Evolutionary conservation across 345 rosid genomes (phyloP), one percentile per base, ranked within the genome.

Genomic region (Salix caprea): DNA sequence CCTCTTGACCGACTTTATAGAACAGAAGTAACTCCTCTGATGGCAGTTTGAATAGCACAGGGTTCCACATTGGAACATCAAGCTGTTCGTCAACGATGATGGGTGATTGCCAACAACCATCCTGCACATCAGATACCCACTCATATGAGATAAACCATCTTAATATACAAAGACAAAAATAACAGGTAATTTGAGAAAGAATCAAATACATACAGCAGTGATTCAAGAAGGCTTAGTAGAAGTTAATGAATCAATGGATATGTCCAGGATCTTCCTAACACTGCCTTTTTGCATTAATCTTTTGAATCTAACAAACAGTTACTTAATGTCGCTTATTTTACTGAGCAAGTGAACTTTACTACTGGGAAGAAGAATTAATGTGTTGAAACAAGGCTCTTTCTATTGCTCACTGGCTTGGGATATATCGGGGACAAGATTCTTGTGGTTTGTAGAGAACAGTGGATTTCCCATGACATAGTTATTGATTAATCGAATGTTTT

Each of bases 51-150:
- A 88, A 92, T 76, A 94, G 85, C 60, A 92, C 95, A 78, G 98
- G 98, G 78, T 91, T 94, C 92, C 94, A 92, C 97, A 91, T 82
- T 30, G 97, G 97, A 77, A 91, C 90, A 80, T 87, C 84, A 64
- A 85, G 85, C 76, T 92, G 80, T 87, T 92, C 91, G 79, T 94
- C 97, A 23, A 58, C 84, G 12, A 88, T 76, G 18, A 87, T 72
- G 0, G 95, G 95, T 21, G 86, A 67, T 24, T 87, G 75, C 97
- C 98, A 94, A 65, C 5, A 28, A 75, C 93, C 94, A 83, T 88
- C 89, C 97, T 91, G 86, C 79, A 65, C 80, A 74, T 61, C 37
- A 56, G 78, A 56, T 37, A 44, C 48, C 37, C 60, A 82, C 50
- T 19, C 67, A 60, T 75, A 65, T 36, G 37, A 48, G 50, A 74